phyloP scores from a whole-genome alignment of 257 asterid genomes.

The Craterostigma plantagineum region DNA sequence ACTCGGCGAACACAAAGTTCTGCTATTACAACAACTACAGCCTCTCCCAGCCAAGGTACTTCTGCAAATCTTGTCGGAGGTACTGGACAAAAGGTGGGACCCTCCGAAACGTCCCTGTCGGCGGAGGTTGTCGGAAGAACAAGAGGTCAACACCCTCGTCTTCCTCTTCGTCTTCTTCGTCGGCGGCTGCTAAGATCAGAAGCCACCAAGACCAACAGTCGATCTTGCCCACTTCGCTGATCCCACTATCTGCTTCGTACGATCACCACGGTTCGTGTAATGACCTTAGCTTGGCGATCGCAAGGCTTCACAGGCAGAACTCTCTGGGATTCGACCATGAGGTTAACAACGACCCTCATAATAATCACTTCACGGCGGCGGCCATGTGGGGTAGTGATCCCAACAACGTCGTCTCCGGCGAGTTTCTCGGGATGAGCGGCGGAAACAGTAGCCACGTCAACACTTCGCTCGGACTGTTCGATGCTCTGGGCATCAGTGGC shows the following conservation, averaged over 20 bases:
- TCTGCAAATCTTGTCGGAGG: constrained; percentile 88
- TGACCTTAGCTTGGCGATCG: constrained; percentile 47
- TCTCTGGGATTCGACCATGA: constrained; percentile 15
- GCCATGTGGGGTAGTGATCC: neutral
- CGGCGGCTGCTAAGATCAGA: constrained; percentile 20
- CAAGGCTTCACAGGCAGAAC: constrained; percentile 52
- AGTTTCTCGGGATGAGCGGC: too few relatives aligned
- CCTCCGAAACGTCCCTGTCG: constrained; percentile 76
- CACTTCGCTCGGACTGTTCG: too few relatives aligned
- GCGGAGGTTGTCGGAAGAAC: constrained; percentile 88
- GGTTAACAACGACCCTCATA: constrained; percentile 15
- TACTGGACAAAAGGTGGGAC: constrained; percentile 98
- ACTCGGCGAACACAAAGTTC: constrained; percentile 79
- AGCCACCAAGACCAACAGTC: constrained; percentile 1
- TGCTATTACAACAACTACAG: constrained; percentile 95
- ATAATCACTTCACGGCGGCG: constrained; percentile 3
- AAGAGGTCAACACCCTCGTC: constrained; percentile 39
- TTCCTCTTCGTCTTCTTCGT: constrained; percentile 23
- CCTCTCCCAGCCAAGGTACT: constrained; percentile 86
- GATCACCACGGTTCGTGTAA: constrained; percentile 13
- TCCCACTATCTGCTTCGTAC: constrained; percentile 16
- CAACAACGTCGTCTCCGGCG: constrained; percentile 6
- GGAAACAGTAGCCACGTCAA: too few relatives aligned
- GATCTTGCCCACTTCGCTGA: constrained; percentile 13
- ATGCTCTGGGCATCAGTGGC: too few relatives aligned